Evolutionary conservation across 23 red algal species (phyloP).

Genomic region (Gracilaria domingensis): DNA sequence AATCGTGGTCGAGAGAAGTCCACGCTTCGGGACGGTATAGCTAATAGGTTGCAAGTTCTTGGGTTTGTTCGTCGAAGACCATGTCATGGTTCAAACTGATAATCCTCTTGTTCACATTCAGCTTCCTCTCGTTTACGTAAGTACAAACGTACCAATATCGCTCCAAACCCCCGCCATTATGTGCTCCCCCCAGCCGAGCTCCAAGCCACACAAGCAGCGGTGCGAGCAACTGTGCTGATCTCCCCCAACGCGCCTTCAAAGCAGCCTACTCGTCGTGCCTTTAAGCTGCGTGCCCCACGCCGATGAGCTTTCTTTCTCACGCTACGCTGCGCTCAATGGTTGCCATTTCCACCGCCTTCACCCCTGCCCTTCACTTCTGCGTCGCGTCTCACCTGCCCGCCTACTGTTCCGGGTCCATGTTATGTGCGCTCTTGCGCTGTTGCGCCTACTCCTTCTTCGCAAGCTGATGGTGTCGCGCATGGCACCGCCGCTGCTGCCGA

Average conservation of each 20-base stretch:
- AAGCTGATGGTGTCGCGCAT: neutral
- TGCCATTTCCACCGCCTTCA: conserved; percentile 18
- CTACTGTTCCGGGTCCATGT: neutral
- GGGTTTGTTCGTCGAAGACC: neutral
- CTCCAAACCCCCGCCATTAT: no score
- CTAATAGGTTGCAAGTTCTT: neutral
- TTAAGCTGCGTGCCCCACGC: neutral
- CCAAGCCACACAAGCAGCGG: neutral
- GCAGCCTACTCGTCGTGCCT: no score
- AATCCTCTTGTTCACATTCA: no score
- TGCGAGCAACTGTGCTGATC: neutral
- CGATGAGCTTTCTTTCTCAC: neutral
- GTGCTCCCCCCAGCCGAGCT: no score
- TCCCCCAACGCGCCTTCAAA: neutral
- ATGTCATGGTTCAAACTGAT: no score
- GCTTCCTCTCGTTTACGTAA: no score
- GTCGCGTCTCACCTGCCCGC: conserved; percentile 15
- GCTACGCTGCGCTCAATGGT: conserved; percentile 31
- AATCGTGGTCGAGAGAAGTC: neutral
- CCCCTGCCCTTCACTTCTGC: neutral
- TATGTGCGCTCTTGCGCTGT: conserved; percentile 27
- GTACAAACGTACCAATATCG: no score
- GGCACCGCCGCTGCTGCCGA: neutral
- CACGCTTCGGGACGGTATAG: neutral
- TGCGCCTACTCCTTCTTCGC: neutral